These are phyloP conservation scores for Nakazawaea ernobii DNA, from an alignment of 805 yeast genomes.

Conservation along the genomic window DNA sequence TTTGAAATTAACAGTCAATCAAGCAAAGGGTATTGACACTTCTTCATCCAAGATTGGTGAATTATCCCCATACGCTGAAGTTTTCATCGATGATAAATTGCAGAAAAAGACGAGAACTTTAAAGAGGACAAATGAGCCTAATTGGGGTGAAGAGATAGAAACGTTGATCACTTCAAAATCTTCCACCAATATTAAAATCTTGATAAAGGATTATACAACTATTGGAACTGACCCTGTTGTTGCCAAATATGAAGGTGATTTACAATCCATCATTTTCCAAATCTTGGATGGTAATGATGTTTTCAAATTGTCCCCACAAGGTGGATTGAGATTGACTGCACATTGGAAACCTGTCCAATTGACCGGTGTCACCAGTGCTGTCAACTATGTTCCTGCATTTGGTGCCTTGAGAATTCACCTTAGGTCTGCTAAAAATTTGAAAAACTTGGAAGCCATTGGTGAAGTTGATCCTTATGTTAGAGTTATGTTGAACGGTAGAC, in stretches of 20 bases:
- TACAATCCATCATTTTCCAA: slow-evolving; percentile 51
- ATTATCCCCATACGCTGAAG: slow-evolving; percentile 64
- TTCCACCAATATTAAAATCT: slow-evolving; percentile 45
- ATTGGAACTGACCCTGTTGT: slow-evolving; percentile 39
- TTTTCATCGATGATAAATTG: slow-evolving; percentile 51
- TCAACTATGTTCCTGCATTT: slow-evolving; percentile 49
- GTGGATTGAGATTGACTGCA: slow-evolving; percentile 49
- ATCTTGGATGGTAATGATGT: slow-evolving; percentile 43
- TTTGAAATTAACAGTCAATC: slow-evolving; percentile 55
- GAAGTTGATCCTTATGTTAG: slow-evolving; percentile 71
- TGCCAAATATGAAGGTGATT: slow-evolving; percentile 44
- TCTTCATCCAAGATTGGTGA: slow-evolving; percentile 45
- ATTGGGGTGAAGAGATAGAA: slow-evolving; percentile 63
- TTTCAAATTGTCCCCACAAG: slow-evolving; percentile 46
- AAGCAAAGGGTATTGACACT: slow-evolving; percentile 52
- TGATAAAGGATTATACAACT: slow-evolving; percentile 56
- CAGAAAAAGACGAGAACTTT: slow-evolving; percentile 55
- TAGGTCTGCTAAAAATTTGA: slow-evolving; percentile 44
- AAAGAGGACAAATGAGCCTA: slow-evolving; percentile 66
- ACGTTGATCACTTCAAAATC: slow-evolving; percentile 57
- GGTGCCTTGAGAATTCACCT: slow-evolving; percentile 63
- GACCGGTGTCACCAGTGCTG: slow-evolving; percentile 40
- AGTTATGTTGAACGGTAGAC: slow-evolving; percentile 51
- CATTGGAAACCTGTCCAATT: slow-evolving; percentile 68
- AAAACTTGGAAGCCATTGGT: slow-evolving; percentile 61